Conservation (phyloP, 1,139 yeast species). For the Diutina catenulata region DNA sequence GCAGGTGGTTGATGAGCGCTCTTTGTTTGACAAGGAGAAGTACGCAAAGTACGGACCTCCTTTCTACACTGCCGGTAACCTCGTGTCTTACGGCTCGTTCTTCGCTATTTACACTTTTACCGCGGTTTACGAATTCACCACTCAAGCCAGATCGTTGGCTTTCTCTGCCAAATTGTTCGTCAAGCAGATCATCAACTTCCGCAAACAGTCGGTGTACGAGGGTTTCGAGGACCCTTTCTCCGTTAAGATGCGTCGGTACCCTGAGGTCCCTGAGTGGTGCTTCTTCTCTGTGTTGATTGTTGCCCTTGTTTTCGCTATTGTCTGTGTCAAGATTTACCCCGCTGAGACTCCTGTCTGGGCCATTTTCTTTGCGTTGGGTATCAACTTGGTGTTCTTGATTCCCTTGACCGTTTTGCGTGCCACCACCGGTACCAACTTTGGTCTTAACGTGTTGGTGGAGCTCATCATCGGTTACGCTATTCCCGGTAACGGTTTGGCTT, state of each 20-base stretch:
- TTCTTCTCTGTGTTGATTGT: conserved; percentile 13
- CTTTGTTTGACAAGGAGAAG: conserved; percentile 26
- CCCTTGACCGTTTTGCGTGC: conserved; percentile 39
- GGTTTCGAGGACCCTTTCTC: conserved; percentile 18
- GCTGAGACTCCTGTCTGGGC: conserved; percentile 47
- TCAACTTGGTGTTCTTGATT: conserved; percentile 43
- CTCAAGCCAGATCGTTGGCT: conserved; percentile 8
- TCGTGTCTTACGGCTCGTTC: background rate
- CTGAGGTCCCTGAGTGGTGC: conserved; percentile 16
- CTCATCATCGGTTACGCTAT: conserved; percentile 50
- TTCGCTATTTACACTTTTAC: conserved; percentile 7
- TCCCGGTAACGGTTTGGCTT: conserved; percentile 52
- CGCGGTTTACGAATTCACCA: conserved; percentile 8
- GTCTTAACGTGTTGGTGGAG: conserved; percentile 49
- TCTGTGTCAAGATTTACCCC: conserved; percentile 34
- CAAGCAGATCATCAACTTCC: conserved; percentile 7
- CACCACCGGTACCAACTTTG: conserved; percentile 40
- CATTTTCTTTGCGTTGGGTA: conserved; percentile 42
- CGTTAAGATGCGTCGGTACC: conserved; percentile 14
- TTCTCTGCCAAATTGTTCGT: conserved; percentile 9
- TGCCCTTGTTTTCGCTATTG: conserved; percentile 17
- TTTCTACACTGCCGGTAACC: conserved; percentile 43
- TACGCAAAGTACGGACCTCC: conserved; percentile 43
- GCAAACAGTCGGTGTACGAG: conserved; percentile 11
- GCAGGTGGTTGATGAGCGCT: conserved; percentile 24